Conservation (phyloP, 2,329 filamentous ascomycete genomes). For the Hypoxylon sp. region DNA sequence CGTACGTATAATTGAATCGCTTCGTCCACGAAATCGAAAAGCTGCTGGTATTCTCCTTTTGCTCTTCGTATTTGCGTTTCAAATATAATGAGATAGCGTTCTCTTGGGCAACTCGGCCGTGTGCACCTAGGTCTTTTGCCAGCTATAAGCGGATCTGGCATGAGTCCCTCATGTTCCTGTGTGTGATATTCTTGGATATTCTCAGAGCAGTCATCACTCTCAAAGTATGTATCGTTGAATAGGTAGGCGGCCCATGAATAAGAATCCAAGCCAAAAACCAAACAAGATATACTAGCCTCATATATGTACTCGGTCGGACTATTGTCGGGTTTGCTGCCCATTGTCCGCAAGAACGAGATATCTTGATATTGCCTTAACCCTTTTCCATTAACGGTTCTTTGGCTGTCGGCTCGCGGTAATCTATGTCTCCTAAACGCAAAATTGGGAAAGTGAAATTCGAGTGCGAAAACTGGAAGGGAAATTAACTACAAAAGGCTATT, state of each 20-base stretch:
- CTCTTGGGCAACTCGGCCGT: constrained; percentile 12
- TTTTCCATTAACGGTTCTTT: not conserved
- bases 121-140: constrained; percentile 6
- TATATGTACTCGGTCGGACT: constrained; percentile 31
- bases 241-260: constrained; percentile 28
- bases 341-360: constrained; percentile 29
- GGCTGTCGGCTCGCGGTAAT: constrained; percentile 12
- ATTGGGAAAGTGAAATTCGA: constrained; percentile 34
- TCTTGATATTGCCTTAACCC: constrained; percentile 20
- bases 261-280: constrained; percentile 23
- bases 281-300: constrained; percentile 23
- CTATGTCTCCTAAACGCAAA: constrained; percentile 22
- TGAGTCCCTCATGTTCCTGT: not conserved
- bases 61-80: not conserved
- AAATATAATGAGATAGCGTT: constrained; percentile 25
- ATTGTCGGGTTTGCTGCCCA: constrained; percentile 24
- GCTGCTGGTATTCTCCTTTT: constrained; percentile 23
- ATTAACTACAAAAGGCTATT: constrained; percentile 10
- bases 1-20: constrained; percentile 25
- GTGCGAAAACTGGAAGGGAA: constrained; percentile 7
- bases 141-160: constrained; percentile 23
- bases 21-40: constrained; percentile 12
- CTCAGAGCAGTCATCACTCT: constrained; percentile 17
- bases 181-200: constrained; percentile 25
- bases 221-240: constrained; percentile 34